Evolutionary conservation across 1,139 yeast genomes (phyloP), one percentile per base, ranked within the genome.

Genomic region (Hanseniaspora gamundiae): DNA sequence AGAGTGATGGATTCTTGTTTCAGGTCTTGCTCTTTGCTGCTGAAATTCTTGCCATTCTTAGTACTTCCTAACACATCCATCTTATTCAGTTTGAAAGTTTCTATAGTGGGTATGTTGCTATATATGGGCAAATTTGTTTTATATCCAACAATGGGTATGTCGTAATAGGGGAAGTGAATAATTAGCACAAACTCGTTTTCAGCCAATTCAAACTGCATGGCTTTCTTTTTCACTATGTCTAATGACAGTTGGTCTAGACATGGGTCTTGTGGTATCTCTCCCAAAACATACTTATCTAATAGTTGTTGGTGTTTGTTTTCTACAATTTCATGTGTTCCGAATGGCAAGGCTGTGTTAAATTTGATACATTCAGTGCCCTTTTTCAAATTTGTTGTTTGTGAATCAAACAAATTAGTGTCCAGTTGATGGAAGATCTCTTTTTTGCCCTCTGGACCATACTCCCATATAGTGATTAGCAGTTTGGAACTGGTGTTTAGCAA

Each of bases 191-290:
- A 78, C 2, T 51, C 51, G 7, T 56, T 53, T 57, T 56, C 47
- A 33, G 58, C 54, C 56, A 54, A 52, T 6, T 42, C 48, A 49
- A 44, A 52, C 45, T 57, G 47, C 42, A 60, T 62, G 49, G 62
- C 65, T 46, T 68, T 57, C 45, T 66, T 65, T 47, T 77, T 78
- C 41, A 81, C 68, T 48, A 71, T 69, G 3, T 86, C 70, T 47
- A 81, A 66, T 0, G 83, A 75, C 43, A 84, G 51, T 40, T 74
- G 70, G 56, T 86, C 95, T 8, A 88, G 65, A 97, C 98, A 91
- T 35, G 73, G 75, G 1, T 79, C 66, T 14, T 73, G 63, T 4
- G 72, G 65, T 35, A 75, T 67, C 27, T 81, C 86, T 1, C 91
- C 88, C 48, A 75, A 72, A 52, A 81, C 87, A 55, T 80, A 83